Base-by-base conservation (phyloP, 1,284 basidiomycete genomes). In the Sporisorium iseilematis-ciliati region DNA sequence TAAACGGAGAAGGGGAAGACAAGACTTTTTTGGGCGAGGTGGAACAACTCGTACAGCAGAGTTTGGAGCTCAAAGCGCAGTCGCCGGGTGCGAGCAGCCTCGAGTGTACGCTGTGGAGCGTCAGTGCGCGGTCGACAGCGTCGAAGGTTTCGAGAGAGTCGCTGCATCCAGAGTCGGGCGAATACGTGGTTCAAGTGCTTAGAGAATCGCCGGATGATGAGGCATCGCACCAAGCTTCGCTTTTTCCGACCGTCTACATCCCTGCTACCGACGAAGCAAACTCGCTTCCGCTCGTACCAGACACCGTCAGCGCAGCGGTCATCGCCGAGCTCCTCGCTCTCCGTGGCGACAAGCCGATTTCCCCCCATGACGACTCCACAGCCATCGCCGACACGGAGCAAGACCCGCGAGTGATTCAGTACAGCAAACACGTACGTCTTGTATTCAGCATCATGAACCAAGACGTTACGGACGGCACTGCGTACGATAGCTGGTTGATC, bases 391-490 rank as follows among this genome's bases (percentile, higher is more conserved):
- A 53, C 25, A 60, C 52, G 18, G 60, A 77, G 40, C 62, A 75
- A 40, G 77, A 82, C 38, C 63, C 70, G 10, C 72, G 75, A 18
- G 67, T 70, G 18, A 78, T 84, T 25, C 75, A 79, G 43, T 82
- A 82, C 57, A 75, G 68, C 49, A 77, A 66, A 11, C 60, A 75
- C 21, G 57, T 84, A 21, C 75, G 81, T 0, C 52, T 84, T n/a
- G 78, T 84, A 1, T 83, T 84, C 43, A 77, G 75, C 54, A 70
- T 84, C 50, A 73, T 84, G 57, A 80, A 83, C 41, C 78, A 84
- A 40, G 83, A 84, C 54, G 57, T 63, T 14, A 67, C 78, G 31
- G 54, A 67, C 33, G 53, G 50, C 11, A 35, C 42, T 3, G 69
- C 61, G 2, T 76, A 62, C 49, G 68, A 71, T 40, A 76, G 69